These are phyloP conservation scores for Tolypocladium ophioglossoides DNA, from an alignment of 2,329 filamentous ascomycete species.

Conservation along the genomic window DNA sequence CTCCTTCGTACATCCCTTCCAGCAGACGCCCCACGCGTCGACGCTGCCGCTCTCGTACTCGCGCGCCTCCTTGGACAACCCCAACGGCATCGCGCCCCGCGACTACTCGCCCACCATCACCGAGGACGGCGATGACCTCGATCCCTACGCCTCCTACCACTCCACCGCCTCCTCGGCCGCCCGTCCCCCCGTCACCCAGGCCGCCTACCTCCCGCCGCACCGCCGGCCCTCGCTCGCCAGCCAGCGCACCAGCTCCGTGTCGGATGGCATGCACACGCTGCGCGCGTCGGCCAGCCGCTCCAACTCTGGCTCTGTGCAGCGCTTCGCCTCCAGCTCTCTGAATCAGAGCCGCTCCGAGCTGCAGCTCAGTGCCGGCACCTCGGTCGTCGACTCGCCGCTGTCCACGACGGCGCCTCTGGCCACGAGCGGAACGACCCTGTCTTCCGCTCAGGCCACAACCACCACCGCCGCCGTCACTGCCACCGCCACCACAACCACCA, in stretches of 20 bases:
- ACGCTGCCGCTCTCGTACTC: constrained; percentile 51
- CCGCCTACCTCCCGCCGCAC: constrained; percentile 8
- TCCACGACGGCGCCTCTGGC: constrained; percentile 16
- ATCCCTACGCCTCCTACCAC: constrained; percentile 8
- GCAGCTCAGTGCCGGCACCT: constrained; percentile 22
- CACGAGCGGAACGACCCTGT: constrained; percentile 14
- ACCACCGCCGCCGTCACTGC: constrained; percentile 6
- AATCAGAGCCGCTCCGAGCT: constrained; percentile 37
- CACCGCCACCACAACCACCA: constrained; percentile 1
- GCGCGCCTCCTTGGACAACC: constrained; percentile 37
- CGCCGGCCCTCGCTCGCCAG: constrained; percentile 20
- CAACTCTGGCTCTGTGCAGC: constrained; percentile 17
- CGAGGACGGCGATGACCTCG: constrained; percentile 37
- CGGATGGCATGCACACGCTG: constrained; percentile 19
- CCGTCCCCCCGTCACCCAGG: not conserved
- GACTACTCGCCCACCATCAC: constrained; percentile 47
- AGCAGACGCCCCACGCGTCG: constrained; percentile 51
- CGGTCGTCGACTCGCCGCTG: constrained; percentile 23
- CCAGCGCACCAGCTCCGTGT: constrained; percentile 23
- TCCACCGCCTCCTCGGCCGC: constrained; percentile 5
- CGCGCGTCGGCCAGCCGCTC: constrained; percentile 16
- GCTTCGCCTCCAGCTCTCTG: constrained; percentile 28
- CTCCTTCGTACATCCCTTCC: constrained; percentile 52
- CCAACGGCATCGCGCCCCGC: constrained; percentile 20
- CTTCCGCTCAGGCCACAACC: constrained; percentile 13